These are phyloP conservation scores for Neoboletus subvelutipes DNA, from an alignment of 768 basidiomycete genomes.

Conservation along the genomic window DNA sequence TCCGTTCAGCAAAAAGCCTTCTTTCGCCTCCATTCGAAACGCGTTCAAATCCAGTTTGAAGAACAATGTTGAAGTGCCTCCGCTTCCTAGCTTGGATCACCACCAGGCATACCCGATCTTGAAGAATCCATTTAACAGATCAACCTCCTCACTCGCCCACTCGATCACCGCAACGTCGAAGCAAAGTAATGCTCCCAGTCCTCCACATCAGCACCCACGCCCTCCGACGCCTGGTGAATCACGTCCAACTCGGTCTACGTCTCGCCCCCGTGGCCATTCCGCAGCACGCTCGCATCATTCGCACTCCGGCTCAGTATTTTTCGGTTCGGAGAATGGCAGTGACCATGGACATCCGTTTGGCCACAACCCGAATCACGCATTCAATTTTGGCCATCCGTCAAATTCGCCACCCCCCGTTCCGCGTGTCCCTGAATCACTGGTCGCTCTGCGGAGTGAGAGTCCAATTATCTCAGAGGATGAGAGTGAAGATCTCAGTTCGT, in stretches of 20 bases:
- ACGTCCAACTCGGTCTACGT: conserved; percentile 30
- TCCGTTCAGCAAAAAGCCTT: conserved; percentile 77
- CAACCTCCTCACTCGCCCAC: conserved; percentile 69
- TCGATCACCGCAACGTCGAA: conserved; percentile 39
- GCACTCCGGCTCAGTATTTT: conserved; percentile 70
- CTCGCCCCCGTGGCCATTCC: conserved; percentile 57
- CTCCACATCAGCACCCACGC: conserved; percentile 47
- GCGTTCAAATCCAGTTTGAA: conserved; percentile 67
- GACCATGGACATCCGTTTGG: conserved; percentile 49
- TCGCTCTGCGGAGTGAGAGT: conserved; percentile 51
- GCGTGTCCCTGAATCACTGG: conserved; percentile 64
- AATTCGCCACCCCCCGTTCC: conserved; percentile 78
- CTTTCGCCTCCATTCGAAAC: conserved; percentile 84
- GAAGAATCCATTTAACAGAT: conserved; percentile 82
- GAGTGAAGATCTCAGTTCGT: conserved; percentile 58
- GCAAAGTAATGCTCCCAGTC: conserved; percentile 45
- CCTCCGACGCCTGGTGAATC: conserved; percentile 59
- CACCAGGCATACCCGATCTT: conserved; percentile 66
- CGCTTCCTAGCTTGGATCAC: conserved; percentile 67
- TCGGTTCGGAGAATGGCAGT: conserved; percentile 69
- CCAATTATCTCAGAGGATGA: conserved; percentile 60
- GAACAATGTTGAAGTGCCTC: conserved; percentile 64
- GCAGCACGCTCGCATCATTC: conserved; percentile 75
- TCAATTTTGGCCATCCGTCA: conserved; percentile 28
- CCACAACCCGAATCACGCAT: conserved; percentile 27